Evolutionary conservation across 176 grass and related monocot species (phyloP), one percentile per base, ranked within the genome.

Genomic region (Aegilops longissima): DNA sequence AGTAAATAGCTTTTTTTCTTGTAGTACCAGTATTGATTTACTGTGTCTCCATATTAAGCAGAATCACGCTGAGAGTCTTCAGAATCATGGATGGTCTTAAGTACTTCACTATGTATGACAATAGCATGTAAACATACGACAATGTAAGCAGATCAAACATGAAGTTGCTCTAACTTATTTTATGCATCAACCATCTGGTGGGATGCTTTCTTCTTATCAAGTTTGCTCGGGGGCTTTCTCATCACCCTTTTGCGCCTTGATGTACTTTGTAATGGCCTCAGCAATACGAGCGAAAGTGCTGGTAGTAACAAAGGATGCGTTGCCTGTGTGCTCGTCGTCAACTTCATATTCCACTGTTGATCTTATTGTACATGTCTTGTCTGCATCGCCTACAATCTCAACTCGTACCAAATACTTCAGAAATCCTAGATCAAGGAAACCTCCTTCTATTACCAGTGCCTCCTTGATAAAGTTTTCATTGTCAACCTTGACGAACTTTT

Each of bases 381-480:
- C 65, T 23, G 31, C 56, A 38, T 73, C 65, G 27, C 4, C 52
- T 6, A 38, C 59, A 16, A 88, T 71, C 87, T 88, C 73, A 5
- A 79, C 5, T 2, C 82, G 65, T 8, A 89, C 54, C 29, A 72
- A 16, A 2, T 89, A 89, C 47, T 63, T 84, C 56, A 66, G 16
- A 73, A 89, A 84, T 6, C 87, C 87, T 30, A 23, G 76, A 17
- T 65, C 7, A 0, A 89, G 67, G 65, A 88, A 38, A 5, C 81
- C 40, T 10, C 66, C 86, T 78, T 83, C 64, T 34, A 31, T 88
- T 56, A 83, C 73, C 3, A 61, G 3, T 34, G 18, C 49, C 36
- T 88, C 86, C 34, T 61, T 88, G 63, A 83, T 13, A 29, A 24
- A 63, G 71, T 88, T 88, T 36, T 84, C 75, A 20, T 84, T 65